These are phyloP conservation scores for Escovopsis sp. DNA, from an alignment of 2,329 filamentous ascomycete species.

Conservation along the genomic window DNA sequence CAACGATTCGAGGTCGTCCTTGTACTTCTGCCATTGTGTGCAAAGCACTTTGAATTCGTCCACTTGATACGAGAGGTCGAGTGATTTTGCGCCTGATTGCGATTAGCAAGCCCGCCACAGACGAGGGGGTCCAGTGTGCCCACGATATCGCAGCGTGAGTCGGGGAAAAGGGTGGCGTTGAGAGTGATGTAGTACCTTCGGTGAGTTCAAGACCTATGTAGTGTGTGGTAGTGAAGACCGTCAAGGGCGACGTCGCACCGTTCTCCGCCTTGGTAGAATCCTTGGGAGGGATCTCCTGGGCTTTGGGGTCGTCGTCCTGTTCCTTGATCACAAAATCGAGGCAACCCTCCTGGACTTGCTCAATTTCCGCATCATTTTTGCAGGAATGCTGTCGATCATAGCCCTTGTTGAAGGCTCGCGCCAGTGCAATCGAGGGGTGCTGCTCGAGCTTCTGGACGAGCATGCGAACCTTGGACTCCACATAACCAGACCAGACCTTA, in stretches of 20 bases:
- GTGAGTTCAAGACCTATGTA: conserved; percentile 80
- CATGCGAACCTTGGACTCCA: conserved; percentile 84
- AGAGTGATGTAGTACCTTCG: conserved; percentile 43
- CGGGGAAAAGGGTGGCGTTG: too few species aligned
- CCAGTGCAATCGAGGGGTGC: conserved; percentile 64
- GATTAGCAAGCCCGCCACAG: conserved; percentile 14
- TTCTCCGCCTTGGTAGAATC: conserved; percentile 20
- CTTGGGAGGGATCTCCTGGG: conserved; percentile 17
- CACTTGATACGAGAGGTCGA: conserved; percentile 71
- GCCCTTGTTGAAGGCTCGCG: conserved; percentile 85
- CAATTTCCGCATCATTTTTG: conserved; percentile 37
- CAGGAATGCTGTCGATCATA: conserved; percentile 71
- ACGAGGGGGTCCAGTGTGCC: too few species aligned
- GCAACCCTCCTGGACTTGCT: conserved; percentile 39
- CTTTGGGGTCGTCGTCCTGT: conserved; percentile 26
- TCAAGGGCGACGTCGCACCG: conserved; percentile 11
- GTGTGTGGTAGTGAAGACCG: conserved; percentile 78
- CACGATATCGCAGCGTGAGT: background rate
- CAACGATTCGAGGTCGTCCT: conserved; percentile 48
- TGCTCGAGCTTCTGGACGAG: conserved; percentile 73
- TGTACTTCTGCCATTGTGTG: conserved; percentile 59
- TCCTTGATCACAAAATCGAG: conserved; percentile 29
- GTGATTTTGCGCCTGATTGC: conserved; percentile 45
- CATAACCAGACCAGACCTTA: conserved; percentile 76
- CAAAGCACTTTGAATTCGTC: conserved; percentile 78